Percentiles rank a stretch among this genome's conserved stretches.
Evolutionary conservation across 1,139 yeast genomes (phyloP).

Genomic region (Yamadazyma jaroonii): DNA sequence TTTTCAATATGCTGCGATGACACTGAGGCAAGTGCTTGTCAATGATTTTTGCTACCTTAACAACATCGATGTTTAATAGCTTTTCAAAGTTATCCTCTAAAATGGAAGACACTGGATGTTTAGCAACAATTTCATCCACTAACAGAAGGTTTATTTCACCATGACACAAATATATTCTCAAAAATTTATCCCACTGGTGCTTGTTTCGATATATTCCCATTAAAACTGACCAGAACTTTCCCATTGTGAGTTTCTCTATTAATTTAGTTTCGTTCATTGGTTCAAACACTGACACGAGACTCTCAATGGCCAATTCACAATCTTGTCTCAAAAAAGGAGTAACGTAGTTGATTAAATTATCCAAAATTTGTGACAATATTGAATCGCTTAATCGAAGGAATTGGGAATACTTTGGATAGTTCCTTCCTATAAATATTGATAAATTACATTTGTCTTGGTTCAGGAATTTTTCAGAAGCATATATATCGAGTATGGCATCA

Average conservation of each 20-base stretch:
- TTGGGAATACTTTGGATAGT: slow-evolving; percentile 77
- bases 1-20: slow-evolving; percentile 31
- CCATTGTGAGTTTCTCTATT: slow-evolving; percentile 50
- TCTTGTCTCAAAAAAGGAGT: slow-evolving; percentile 46
- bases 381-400: slow-evolving; percentile 69
- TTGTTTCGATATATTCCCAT: slow-evolving; percentile 55
- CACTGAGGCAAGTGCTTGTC: slow-evolving; percentile 34
- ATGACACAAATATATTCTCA: slow-evolving; percentile 32
- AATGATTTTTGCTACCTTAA: slow-evolving; percentile 35
- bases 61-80: slow-evolving; percentile 33
- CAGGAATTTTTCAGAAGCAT: slow-evolving; percentile 32
- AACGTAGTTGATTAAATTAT: slow-evolving; percentile 46
- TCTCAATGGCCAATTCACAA: slow-evolving; percentile 70
- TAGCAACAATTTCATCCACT: slow-evolving; percentile 38
- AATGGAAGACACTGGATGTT: slow-evolving; percentile 27
- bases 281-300: slow-evolving; percentile 59
- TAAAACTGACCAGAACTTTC: slow-evolving; percentile 56
- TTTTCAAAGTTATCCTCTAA: slow-evolving; percentile 35
- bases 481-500: slow-evolving; percentile 60
- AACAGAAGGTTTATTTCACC: slow-evolving; percentile 18
- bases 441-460: slow-evolving; percentile 40
- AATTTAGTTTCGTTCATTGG: slow-evolving; percentile 51
- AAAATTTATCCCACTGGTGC: slow-evolving; percentile 49
- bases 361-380: slow-evolving; percentile 45
- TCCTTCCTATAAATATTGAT: slow-evolving; percentile 69